Evolutionary conservation across 2,329 filamentous ascomycete species (phyloP).

Genomic region (Rhexocercosporidium sp.): DNA sequence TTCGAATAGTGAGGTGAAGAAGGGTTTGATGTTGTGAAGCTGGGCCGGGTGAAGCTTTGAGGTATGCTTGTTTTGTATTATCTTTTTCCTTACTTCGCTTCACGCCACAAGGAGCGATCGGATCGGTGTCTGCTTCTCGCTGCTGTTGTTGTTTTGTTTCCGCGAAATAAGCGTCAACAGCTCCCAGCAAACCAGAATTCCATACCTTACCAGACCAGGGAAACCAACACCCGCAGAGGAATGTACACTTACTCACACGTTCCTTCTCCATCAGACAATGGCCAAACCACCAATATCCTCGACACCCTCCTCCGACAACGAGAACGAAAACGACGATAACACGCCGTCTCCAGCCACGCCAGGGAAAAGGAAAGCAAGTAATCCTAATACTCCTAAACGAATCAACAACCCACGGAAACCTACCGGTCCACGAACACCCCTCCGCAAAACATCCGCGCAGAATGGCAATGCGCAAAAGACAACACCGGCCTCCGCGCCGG

Average conservation of each 20-base stretch:
- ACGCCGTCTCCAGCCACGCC: slow-evolving; percentile 8
- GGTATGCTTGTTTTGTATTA: neutral
- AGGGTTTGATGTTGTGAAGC: slow-evolving; percentile 9
- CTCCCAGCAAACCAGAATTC: neutral
- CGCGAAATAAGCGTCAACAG: neutral
- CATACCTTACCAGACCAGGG: neutral
- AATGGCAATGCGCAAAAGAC: slow-evolving; percentile 27
- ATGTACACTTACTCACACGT: slow-evolving; percentile 4
- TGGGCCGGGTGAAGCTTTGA: neutral
- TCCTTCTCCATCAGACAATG: neutral
- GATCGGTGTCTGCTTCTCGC: neutral
- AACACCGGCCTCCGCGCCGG: slow-evolving; percentile 38
- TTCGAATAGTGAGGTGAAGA: neutral
- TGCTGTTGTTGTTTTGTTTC: neutral
- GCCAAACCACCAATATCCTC: slow-evolving; percentile 4
- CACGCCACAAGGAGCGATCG: too few species aligned
- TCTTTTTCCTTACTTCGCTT: neutral
- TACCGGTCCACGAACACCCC: slow-evolving; percentile 24
- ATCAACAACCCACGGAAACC: slow-evolving; percentile 9
- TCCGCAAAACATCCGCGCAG: slow-evolving; percentile 28
- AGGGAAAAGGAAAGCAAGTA: slow-evolving; percentile 20
- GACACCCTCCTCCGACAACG: neutral
- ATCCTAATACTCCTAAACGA: slow-evolving; percentile 10
- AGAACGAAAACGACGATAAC: neutral
- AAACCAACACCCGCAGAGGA: neutral